A percentile compares a stretch with the other conserved stretches of the same genome.
Conservation (phyloP, 805 yeast species). For the Vanderwaltozyma yarrowii region DNA sequence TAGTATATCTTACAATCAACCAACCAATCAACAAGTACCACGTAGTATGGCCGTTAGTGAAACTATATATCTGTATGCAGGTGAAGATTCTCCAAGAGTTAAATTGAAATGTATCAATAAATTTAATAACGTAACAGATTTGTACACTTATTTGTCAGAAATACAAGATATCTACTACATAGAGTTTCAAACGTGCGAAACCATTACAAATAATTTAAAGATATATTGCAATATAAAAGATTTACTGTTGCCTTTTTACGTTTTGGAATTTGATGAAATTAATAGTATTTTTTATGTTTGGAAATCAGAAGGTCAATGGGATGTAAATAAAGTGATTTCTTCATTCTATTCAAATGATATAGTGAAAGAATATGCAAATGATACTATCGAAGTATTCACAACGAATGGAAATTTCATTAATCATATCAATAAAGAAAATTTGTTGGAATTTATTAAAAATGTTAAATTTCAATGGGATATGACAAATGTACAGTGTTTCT, state of each 20-base stretch:
- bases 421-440: constrained; percentile 4
- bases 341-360: constrained; percentile 6
- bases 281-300: constrained; percentile 16
- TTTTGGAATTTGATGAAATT: constrained; percentile 20
- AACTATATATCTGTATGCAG: constrained; percentile 18
- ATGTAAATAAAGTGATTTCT: constrained; percentile 14
- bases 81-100: constrained; percentile 18
- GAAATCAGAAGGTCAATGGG: constrained; percentile 22
- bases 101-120: constrained; percentile 16
- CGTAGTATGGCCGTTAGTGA: constrained; percentile 8
- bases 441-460: constrained; percentile 8
- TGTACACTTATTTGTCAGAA: constrained; percentile 12
- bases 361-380: neutral
- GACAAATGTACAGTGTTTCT: constrained; percentile 12
- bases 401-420: constrained; percentile 5
- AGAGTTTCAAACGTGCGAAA: constrained; percentile 17
- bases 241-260: constrained; percentile 14
- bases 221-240: constrained; percentile 12
- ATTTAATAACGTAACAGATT: constrained; percentile 6
- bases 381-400: constrained; percentile 1
- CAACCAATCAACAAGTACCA: too few species aligned
- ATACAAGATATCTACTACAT: constrained; percentile 20
- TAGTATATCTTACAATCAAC: too few species aligned
- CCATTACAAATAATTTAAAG: constrained; percentile 25
- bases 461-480: constrained; percentile 16